Conservation (phyloP, 2,329 filamentous ascomycete species). For the Pyrenophora tritici-repentis region DNA sequence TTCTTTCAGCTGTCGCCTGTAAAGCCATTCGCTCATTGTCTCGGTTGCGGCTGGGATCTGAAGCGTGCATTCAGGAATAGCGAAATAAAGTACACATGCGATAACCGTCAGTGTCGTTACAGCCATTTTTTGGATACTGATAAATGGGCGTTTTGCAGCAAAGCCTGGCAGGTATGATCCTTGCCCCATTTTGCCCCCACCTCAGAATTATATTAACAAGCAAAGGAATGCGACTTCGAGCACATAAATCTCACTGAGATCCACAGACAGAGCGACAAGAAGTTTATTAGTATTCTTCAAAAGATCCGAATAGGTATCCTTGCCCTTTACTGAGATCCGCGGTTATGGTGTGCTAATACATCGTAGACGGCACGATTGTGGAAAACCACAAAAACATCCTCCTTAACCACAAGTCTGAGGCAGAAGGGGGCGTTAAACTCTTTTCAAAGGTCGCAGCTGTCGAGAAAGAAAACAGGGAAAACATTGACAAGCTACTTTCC, state of each 20-base stretch:
- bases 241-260: constrained; percentile 60
- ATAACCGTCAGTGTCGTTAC: constrained; percentile 34
- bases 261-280: constrained; percentile 61
- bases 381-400: constrained; percentile 50
- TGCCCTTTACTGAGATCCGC: neutral
- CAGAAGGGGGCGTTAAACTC: constrained; percentile 52
- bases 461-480: constrained; percentile 38
- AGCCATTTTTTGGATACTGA: constrained; percentile 52
- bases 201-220: constrained; percentile 3
- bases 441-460: constrained; percentile 50
- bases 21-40: constrained; percentile 60
- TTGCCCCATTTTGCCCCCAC: neutral
- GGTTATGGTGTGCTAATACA: constrained; percentile 1
- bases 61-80: constrained; percentile 13
- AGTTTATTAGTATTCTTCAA: constrained; percentile 61
- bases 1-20: constrained; percentile 59
- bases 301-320: constrained; percentile 58
- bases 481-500: constrained; percentile 39
- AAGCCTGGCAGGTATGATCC: constrained; percentile 54
- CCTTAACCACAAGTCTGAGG: constrained; percentile 53
- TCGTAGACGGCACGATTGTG: constrained; percentile 35
- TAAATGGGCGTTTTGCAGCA: constrained; percentile 65
- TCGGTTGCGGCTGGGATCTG: constrained; percentile 52
- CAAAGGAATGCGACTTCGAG: constrained; percentile 55
- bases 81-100: constrained; percentile 20